Evolutionary conservation across 352 stramenopile genomes (phyloP).

Genomic region (Phytopythium chamaehyphon): DNA sequence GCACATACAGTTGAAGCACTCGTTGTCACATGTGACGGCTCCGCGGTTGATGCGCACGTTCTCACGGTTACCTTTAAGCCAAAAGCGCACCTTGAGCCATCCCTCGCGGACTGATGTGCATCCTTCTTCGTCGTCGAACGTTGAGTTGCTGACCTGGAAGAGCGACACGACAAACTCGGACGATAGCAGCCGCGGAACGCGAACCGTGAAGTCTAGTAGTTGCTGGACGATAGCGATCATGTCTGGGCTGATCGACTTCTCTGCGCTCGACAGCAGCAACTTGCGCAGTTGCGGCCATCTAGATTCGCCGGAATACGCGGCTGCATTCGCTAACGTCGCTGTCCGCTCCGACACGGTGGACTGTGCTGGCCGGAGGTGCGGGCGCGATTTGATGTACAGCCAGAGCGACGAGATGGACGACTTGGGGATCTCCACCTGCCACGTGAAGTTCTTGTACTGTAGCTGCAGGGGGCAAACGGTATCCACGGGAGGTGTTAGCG

Average conservation of each 20-base stretch:
- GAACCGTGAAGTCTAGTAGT: slow-evolving; percentile 63
- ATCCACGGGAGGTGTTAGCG: no score
- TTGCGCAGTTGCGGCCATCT: slow-evolving; percentile 70
- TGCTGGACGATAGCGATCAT: slow-evolving; percentile 81
- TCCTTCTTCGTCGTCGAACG: slow-evolving; percentile 78
- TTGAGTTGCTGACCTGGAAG: slow-evolving; percentile 83
- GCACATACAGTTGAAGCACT: slow-evolving; percentile 89
- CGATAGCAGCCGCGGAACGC: slow-evolving; percentile 54
- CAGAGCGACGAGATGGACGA: slow-evolving; percentile 46
- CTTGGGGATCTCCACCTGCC: slow-evolving; percentile 59
- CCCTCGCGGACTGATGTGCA: slow-evolving; percentile 77
- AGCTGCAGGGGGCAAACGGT: slow-evolving; percentile 10
- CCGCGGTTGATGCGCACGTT: slow-evolving; percentile 83
- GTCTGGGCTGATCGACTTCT: slow-evolving; percentile 66
- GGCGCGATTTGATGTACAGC: slow-evolving; percentile 57
- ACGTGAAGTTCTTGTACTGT: slow-evolving; percentile 50
- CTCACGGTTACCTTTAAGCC: slow-evolving; percentile 82
- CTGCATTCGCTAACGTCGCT: neutral
- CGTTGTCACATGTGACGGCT: slow-evolving; percentile 75
- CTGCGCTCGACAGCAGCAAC: slow-evolving; percentile 71
- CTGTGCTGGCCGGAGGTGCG: neutral
- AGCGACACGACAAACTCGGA: slow-evolving; percentile 72
- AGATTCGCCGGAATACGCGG: neutral
- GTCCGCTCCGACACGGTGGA: slow-evolving; percentile 1
- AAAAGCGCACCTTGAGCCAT: slow-evolving; percentile 79